These are phyloP conservation scores for Candida wancherniae DNA, from an alignment of 805 yeast species.

Conservation along the genomic window DNA sequence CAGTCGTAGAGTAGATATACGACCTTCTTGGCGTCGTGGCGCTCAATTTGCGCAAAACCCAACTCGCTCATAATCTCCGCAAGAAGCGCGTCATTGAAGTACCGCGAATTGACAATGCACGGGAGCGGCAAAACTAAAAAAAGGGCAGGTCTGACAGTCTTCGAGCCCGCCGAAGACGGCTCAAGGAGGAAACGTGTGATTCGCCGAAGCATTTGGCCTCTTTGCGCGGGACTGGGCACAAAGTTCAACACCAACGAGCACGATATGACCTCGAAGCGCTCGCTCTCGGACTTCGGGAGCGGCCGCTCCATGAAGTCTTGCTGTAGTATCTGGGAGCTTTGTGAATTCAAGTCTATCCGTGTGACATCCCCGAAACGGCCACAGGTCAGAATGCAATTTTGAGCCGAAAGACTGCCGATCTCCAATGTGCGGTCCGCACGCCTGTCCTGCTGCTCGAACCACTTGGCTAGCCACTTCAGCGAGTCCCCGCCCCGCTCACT, in stretches of 20 bases:
- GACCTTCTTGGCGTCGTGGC: conserved; percentile 63
- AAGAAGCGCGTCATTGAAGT: conserved; percentile 47
- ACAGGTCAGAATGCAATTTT: conserved; percentile 62
- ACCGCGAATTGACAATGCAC: conserved; percentile 78
- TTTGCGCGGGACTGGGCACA: conserved; percentile 62
- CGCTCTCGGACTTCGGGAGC: conserved; percentile 45
- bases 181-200: conserved; percentile 51
- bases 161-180: conserved; percentile 14
- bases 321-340: conserved; percentile 61
- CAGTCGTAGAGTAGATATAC: conserved; percentile 67
- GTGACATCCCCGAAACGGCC: conserved; percentile 47
- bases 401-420: conserved; percentile 73
- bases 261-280: conserved; percentile 62
- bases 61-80: conserved; percentile 46
- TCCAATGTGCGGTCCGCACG: conserved; percentile 55
- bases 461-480: conserved; percentile 70
- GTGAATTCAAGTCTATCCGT: conserved; percentile 78
- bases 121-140: conserved; percentile 88
- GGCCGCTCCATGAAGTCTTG: conserved; percentile 83
- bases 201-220: conserved; percentile 76
- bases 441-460: conserved; percentile 32
- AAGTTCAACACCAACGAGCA: conserved; percentile 86
- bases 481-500: conserved; percentile 85
- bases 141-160: conserved; percentile 2
- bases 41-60: conserved; percentile 51